A percentile compares a stretch with the other conserved stretches of the same genome.
phyloP scores from a whole-genome alignment of 2,329 filamentous ascomycete species.

The Pezicula carpinea region DNA sequence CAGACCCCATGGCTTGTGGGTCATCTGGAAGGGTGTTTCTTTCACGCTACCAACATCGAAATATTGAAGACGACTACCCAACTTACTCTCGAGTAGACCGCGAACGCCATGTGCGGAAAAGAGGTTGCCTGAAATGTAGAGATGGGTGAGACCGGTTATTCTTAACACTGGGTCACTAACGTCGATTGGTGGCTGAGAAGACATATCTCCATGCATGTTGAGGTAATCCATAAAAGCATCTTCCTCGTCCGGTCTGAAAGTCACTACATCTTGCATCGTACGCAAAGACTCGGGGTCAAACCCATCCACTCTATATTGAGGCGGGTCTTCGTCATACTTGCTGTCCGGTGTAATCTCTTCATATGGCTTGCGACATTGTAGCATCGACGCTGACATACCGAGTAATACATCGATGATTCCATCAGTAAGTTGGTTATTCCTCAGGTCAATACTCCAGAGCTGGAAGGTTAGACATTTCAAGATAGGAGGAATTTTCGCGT shows the following conservation, averaged over 20 bases:
- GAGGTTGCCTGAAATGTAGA: constrained; percentile 46
- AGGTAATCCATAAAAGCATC: constrained; percentile 22
- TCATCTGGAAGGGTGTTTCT: not conserved
- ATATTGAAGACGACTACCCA: constrained; percentile 41
- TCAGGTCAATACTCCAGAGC: constrained; percentile 55
- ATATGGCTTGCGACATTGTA: not conserved
- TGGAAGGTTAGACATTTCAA: constrained; percentile 32
- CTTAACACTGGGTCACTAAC: constrained; percentile 42
- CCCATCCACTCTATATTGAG: not conserved
- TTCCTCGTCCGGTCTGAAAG: constrained; percentile 8
- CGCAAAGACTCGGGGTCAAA: not conserved
- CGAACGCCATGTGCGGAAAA: constrained; percentile 41
- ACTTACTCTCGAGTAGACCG: constrained; percentile 35
- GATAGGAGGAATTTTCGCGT: constrained; percentile 30
- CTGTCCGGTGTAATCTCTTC: not conserved
- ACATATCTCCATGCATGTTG: constrained; percentile 32
- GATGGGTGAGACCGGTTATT: constrained; percentile 43
- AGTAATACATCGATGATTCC: constrained; percentile 30
- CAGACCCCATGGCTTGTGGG: not conserved
- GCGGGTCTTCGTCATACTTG: constrained; percentile 1
- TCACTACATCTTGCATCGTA: too few relatives aligned
- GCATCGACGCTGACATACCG: constrained; percentile 1
- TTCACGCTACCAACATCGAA: constrained; percentile 45
- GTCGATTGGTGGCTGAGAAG: constrained; percentile 44
- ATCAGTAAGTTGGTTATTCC: constrained; percentile 48